Percentiles rank a stretch among this genome's conserved stretches.
Evolutionary conservation across 805 yeast species (phyloP).

Genomic region (Tetrapisispora pingtungensis): DNA sequence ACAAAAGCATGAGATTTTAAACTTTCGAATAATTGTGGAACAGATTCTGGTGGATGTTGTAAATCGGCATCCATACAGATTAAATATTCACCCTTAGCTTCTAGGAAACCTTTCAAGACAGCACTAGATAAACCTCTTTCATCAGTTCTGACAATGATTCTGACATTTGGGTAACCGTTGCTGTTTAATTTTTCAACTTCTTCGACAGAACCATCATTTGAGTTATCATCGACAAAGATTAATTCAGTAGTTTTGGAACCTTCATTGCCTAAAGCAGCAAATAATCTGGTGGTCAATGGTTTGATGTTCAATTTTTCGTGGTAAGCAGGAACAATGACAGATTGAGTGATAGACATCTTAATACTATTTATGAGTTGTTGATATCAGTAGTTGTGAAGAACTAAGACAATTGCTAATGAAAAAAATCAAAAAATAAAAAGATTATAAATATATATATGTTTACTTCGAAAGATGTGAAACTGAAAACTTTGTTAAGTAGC

Average conservation of each 20-base stretch:
- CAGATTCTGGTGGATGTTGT: conserved; percentile 45
- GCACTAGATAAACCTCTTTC: conserved; percentile 45
- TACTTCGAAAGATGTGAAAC: no score
- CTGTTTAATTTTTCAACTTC: conserved; percentile 37
- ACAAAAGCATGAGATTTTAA: conserved; percentile 36
- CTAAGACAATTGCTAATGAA: no score
- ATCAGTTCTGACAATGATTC: conserved; percentile 39
- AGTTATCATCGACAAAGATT: conserved; percentile 43
- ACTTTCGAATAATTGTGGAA: conserved; percentile 35
- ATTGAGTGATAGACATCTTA: conserved; percentile 31
- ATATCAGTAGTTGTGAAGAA: no score
- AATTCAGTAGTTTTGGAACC: conserved; percentile 36
- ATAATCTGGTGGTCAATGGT: conserved; percentile 39
- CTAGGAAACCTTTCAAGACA: conserved; percentile 38
- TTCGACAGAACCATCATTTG: conserved; percentile 43
- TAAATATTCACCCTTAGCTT: conserved; percentile 37
- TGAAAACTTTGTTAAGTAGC: no score
- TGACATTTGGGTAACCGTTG: conserved; percentile 37
- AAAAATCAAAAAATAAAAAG: no score
- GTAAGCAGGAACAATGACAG: conserved; percentile 42
- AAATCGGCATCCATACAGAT: conserved; percentile 47
- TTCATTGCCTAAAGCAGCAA: conserved; percentile 38
- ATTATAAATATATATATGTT: no score
- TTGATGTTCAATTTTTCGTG: conserved; percentile 41
- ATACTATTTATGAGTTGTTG: not conserved